Conservation (phyloP, 2,329 filamentous ascomycete genomes). For the Sarocladium kiliense region DNA sequence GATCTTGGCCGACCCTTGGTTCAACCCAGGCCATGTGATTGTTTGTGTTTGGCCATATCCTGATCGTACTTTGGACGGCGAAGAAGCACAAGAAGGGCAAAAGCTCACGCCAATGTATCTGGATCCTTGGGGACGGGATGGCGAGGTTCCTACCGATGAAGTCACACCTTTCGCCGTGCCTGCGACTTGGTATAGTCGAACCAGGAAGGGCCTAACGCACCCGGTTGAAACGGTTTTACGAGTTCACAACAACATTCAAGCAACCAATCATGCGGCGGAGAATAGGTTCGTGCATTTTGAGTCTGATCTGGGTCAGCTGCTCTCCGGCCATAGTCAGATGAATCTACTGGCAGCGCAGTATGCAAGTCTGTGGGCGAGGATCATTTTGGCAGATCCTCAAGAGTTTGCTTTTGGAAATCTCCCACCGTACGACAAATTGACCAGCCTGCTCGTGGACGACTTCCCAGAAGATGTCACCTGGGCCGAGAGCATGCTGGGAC, state of each 20-base stretch:
- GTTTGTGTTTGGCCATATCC: conserved; percentile 63
- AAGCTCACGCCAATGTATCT: conserved; percentile 60
- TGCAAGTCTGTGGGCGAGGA: conserved; percentile 65
- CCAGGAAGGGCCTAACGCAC: neutral
- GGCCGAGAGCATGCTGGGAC: conserved; percentile 3
- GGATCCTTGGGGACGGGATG: conserved; percentile 69
- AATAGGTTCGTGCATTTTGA: conserved; percentile 15
- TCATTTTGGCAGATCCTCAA: conserved; percentile 30
- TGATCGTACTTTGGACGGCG: conserved; percentile 56
- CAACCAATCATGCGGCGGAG: conserved; percentile 44
- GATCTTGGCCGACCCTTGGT: conserved; percentile 71
- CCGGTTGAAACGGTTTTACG: neutral
- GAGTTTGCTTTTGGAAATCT: conserved; percentile 23
- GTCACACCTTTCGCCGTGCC: neutral
- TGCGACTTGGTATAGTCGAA: neutral
- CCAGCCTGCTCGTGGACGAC: conserved; percentile 58
- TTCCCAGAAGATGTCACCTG: conserved; percentile 45
- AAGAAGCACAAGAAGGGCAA: conserved; percentile 21
- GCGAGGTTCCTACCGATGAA: conserved; percentile 50
- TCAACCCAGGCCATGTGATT: conserved; percentile 81
- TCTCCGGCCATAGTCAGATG: conserved; percentile 28
- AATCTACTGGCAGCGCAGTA: conserved; percentile 60
- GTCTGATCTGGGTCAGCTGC: conserved; percentile 26
- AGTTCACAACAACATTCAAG: conserved; percentile 65
- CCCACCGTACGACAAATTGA: conserved; percentile 38